Evolutionary conservation across 208 protist genomes (phyloP).

Genomic region (Leishmania amazonensis): DNA sequence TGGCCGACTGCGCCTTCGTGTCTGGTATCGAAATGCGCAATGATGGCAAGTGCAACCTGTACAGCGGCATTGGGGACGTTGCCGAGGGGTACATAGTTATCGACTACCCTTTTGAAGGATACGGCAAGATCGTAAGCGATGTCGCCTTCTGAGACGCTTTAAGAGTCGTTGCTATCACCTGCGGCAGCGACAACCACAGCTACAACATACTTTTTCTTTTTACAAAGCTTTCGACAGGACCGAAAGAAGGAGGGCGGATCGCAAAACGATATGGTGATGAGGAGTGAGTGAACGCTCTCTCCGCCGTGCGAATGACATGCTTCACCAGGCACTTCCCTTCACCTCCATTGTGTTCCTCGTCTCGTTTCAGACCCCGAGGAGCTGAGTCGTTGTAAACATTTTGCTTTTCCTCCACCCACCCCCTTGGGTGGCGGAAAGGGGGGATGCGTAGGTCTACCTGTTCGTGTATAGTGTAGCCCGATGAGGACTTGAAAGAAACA

Average conservation of each 20-base stretch:
- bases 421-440: neutral
- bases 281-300: neutral
- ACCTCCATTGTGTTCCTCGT: neutral
- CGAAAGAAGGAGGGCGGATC: neutral
- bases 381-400: neutral
- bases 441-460: neutral
- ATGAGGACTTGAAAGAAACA: neutral
- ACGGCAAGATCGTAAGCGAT: conserved; percentile 45
- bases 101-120: conserved; percentile 68
- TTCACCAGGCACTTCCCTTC: neutral
- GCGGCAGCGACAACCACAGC: neutral
- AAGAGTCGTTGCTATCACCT: neutral
- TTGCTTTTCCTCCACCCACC: neutral
- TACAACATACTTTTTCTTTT: neutral
- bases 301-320: neutral
- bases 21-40: conserved; percentile 48
- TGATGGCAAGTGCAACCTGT: conserved; percentile 50
- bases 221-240: neutral
- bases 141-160: conserved; percentile 37
- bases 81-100: conserved; percentile 40
- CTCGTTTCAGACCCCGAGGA: neutral
- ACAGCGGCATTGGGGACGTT: conserved; percentile 48
- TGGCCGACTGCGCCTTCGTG: conserved; percentile 50
- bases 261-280: neutral
- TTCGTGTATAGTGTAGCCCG: neutral